Conservation (phyloP, 257 asterid species). For the Nicotiana tabacum region DNA sequence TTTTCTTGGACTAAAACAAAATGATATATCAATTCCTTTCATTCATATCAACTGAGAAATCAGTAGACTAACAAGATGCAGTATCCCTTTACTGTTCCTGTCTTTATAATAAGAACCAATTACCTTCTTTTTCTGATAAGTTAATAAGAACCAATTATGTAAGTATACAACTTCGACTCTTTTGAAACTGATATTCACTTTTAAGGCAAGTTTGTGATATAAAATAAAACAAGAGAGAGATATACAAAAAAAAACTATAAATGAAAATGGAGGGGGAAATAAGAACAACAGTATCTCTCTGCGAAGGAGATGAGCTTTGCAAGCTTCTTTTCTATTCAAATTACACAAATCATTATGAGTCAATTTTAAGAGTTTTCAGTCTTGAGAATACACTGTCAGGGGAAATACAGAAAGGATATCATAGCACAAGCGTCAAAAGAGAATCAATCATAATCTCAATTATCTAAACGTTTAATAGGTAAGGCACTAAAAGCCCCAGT, state of each 20-base stretch:
- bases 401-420: background rate
- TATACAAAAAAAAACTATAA: background rate
- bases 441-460: background rate
- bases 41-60: no score
- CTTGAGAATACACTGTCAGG: background rate
- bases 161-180: no score
- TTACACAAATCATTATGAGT: background rate
- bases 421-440: background rate
- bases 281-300: background rate
- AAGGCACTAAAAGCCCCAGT: background rate
- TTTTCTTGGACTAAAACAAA: no score
- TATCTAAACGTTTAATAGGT: background rate
- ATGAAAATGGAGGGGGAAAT: background rate
- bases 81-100: no score
- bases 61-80: no score
- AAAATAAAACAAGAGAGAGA: no score
- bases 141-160: no score
- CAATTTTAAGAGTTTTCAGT: background rate
- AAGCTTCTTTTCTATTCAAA: background rate
- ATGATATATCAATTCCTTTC: no score
- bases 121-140: no score
- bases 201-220: no score
- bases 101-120: no score
- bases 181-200: no score
- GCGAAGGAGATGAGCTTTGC: background rate